Evolutionary conservation across 257 asterid genomes (phyloP), one percentile per base, ranked within the genome.

Genomic region (Solanum arcanum): DNA sequence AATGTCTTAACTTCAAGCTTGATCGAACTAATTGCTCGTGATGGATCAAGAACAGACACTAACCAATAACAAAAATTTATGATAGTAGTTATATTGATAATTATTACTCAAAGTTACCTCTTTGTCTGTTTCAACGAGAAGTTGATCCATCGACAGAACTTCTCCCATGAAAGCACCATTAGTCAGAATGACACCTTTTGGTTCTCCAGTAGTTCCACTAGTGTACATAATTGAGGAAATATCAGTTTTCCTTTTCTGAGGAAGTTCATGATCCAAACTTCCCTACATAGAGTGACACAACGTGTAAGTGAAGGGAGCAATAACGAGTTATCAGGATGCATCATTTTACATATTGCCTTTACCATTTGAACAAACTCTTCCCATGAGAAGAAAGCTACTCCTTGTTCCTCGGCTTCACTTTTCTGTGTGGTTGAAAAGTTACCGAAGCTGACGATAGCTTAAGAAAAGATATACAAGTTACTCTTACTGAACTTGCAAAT

Each of bases 131-230:
- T 89, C 93, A 78, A 47, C 9, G 59, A 96, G 91, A 88, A 96
- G 94, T 84, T 92, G 94, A 91, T 96, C 94, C 91, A 94, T 86
- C 9, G 98, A 93, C 91, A 96, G 82, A 23, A 96, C 99, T 92
- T 92, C 99, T 16, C 95, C 92, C 94, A 95, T 92, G 90, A 96
- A 89, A 52, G 99, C 94, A 77, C 88, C 94, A 16, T 92, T 95
- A 82, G 87, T 89, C 72, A 96, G 91, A 88, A 96, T 91, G 88
- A 96, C 99, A 5, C 99, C 99, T 81, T 96, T 96, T 8, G 99
- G 99, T 86, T 96, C 99, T 81, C 99, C 99, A 0, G 98, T 96
- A 23, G 99, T 96, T 87, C 99, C 99, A 85, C 99, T 96, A 2
- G 99, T 96, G 88, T 96, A 96, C 99, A 96, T 96, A 91, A 96